phyloP scores from a whole-genome alignment of 129 eudicot genomes.

The Mikania micrantha region DNA sequence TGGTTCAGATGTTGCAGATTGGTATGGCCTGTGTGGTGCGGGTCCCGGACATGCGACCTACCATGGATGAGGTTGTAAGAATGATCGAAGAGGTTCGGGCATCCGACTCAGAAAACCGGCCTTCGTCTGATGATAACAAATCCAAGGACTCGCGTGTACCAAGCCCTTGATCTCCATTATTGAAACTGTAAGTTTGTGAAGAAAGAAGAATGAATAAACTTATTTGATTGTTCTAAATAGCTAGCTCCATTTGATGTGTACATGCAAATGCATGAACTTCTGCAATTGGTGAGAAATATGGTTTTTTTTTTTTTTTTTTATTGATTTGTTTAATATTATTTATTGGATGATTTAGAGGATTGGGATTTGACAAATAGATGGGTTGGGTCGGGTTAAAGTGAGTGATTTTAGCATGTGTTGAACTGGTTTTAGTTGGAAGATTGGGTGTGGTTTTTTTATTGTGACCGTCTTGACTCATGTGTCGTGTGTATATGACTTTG shows the following conservation, averaged over 20 bases:
- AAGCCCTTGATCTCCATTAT: conserved; percentile 44
- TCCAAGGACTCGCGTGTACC: conserved; percentile 63
- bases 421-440: no score
- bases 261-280: conserved; percentile 29
- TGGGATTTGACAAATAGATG: neutral
- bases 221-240: conserved; percentile 14
- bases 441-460: no score
- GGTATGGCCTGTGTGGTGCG: conserved; percentile 79
- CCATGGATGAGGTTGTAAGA: conserved; percentile 66
- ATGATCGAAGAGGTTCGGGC: conserved; percentile 80
- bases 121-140: conserved; percentile 65
- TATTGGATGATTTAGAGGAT: neutral
- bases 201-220: conserved; percentile 32
- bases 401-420: no score
- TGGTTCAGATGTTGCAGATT: conserved; percentile 93
- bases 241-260: conserved; percentile 23
- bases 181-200: conserved; percentile 29
- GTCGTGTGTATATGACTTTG: no score
- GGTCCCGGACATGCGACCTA: conserved; percentile 73
- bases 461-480: no score
- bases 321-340: conserved; percentile 14
- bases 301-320: no score
- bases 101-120: conserved; percentile 70
- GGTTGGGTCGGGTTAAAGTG: neutral
- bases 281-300: conserved; percentile 14